Evolutionary conservation across 352 stramenopile genomes (phyloP).

Genomic region (Albugo laibachii): DNA sequence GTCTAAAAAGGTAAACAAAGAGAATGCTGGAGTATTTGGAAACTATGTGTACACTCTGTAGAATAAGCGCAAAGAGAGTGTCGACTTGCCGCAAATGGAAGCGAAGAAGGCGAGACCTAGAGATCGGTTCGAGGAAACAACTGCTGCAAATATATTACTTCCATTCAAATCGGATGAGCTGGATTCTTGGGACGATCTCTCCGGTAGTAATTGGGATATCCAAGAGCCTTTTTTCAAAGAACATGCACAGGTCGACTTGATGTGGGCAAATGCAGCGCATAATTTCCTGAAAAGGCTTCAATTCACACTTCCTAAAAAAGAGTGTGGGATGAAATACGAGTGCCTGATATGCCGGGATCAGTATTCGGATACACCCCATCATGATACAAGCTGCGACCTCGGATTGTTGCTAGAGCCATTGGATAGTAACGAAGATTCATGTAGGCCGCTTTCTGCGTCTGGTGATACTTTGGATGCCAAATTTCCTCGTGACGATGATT

Average conservation of each 20-base stretch:
- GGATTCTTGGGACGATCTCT: background rate
- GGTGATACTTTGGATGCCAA: no score
- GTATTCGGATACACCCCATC: background rate
- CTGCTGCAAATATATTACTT: background rate
- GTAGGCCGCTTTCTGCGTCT: no score
- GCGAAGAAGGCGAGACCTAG: background rate
- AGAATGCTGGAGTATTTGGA: background rate
- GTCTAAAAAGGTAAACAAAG: background rate
- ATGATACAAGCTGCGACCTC: background rate
- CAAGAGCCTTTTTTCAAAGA: background rate
- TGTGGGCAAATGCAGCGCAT: slow-evolving; percentile 1
- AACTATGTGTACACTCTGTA: background rate
- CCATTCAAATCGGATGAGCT: background rate
- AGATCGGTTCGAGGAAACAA: background rate
- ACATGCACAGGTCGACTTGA: background rate
- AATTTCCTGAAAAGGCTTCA: background rate
- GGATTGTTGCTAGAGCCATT: background rate
- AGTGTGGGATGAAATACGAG: background rate
- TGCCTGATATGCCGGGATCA: background rate
- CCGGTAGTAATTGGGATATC: background rate
- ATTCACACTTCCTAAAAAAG: background rate
- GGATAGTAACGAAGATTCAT: no score
- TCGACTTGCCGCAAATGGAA: background rate
- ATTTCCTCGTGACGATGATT: no score
- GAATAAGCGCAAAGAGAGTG: background rate